Base-by-base conservation (phyloP, 331 rosid species). In the Stylosanthes scabra region DNA sequence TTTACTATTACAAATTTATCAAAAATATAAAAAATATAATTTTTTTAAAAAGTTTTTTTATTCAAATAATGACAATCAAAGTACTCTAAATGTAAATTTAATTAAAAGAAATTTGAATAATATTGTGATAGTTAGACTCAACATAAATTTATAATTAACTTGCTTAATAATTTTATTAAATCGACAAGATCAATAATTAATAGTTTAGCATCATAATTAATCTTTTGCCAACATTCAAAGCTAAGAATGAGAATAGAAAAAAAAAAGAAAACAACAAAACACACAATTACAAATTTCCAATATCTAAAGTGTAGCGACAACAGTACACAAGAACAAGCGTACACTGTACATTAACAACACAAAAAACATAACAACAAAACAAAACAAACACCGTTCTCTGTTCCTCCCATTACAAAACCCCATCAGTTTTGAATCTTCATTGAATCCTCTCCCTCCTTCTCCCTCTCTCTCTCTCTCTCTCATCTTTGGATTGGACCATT, bases 141-240 rank as follows among this genome's bases (percentile, higher is more conserved):
- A 20, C 25, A 20, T 20, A 20, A 20, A 20, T 34, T 34, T 6
- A 34, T 34, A 34, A 34, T 34, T 34, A 3, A 34, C 39, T 34
- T 34, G 1, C 39, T 34, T 34, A 34, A 4, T 34, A 34, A 4
- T 34, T 34, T 34, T 34, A 6, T 34, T 34, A 34, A 34, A 34
- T 4, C 39, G 39, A 34, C 39, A 34, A 34, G 6, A 6, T 34
- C 39, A 34, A 34, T 34, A 34, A 4, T 34, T 34, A 34, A 34
- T 34, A 4, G 1, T 34, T 6, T 34, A 6, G 39, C 39, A 34
- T 3, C 39, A 34, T 34, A 34, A 34, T 57, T 40, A 60, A 62
- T 16, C 0, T 49, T 46, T 81, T 62, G 84, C 72, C 84, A 31
- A 27, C 75, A 51, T 28, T 81, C 16, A 79, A 89, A 80, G 82